Conservation (phyloP, 768 basidiomycete genomes). For the Collybiopsis confluens region DNA sequence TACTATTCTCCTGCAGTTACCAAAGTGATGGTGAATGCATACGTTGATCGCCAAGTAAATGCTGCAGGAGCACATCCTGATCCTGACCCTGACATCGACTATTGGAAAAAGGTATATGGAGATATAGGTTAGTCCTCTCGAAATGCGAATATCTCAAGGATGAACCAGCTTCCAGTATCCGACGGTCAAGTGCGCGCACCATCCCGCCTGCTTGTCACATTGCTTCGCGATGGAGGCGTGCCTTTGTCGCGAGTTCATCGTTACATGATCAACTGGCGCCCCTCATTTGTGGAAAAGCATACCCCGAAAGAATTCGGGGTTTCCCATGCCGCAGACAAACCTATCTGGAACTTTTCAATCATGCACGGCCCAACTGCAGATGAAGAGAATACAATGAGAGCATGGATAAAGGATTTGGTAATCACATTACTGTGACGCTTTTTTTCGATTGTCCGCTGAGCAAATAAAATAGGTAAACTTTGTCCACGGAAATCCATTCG, state of each 20-base stretch:
- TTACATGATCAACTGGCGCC: constrained; percentile 9
- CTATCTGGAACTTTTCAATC: constrained; percentile 10
- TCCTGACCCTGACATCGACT: constrained; percentile 5
- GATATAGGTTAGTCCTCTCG: constrained; percentile 4
- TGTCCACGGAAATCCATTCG: not conserved
- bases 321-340: constrained; percentile 8
- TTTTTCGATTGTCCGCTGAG: too few relatives aligned
- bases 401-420: constrained; percentile 9
- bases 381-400: constrained; percentile 6
- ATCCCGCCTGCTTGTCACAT: constrained; percentile 5
- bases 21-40: constrained; percentile 3
- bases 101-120: constrained; percentile 10
- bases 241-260: constrained; percentile 8
- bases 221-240: constrained; percentile 6
- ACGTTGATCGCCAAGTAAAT: constrained; percentile 5
- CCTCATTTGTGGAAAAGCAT: not conserved
- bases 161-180: not conserved
- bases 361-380: constrained; percentile 9
- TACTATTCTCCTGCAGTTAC: constrained; percentile 10
- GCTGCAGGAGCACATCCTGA: constrained; percentile 7
- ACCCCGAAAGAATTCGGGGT: constrained; percentile 7
- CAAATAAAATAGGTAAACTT: not conserved
- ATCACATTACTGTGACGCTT: not conserved
- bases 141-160: not conserved
- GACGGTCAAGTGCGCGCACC: constrained; percentile 10